phyloP scores from a whole-genome alignment of 352 stramenopile genomes.

The Blastocystis sp. region DNA sequence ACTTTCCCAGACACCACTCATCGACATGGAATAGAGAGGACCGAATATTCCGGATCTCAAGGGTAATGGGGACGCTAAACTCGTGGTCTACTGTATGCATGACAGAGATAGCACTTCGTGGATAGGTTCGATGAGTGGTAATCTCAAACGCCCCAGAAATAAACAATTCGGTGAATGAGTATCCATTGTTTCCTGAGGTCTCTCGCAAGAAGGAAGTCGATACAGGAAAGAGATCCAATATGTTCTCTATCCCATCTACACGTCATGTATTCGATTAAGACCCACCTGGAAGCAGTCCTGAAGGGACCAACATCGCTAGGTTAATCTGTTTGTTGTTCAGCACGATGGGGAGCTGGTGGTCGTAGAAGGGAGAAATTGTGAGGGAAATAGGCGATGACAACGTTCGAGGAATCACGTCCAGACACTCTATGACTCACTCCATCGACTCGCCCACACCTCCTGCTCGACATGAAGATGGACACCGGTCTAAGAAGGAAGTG shows the following conservation, averaged over 20 bases:
- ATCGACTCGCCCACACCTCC: background rate
- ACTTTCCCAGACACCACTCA: conserved; percentile 29
- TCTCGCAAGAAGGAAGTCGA: background rate
- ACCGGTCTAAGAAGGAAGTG: background rate
- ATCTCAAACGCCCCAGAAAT: conserved; percentile 8
- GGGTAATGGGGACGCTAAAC: background rate
- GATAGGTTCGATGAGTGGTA: background rate
- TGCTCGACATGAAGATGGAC: background rate
- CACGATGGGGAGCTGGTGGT: background rate
- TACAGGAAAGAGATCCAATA: background rate
- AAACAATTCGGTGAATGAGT: background rate
- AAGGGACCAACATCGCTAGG: background rate
- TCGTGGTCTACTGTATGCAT: background rate
- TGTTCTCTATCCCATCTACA: background rate
- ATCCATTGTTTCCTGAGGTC: background rate
- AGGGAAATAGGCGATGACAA: background rate
- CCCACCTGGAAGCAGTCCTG: background rate
- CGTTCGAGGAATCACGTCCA: background rate
- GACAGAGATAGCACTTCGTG: background rate
- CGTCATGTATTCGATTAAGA: background rate
- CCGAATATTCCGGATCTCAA: background rate
- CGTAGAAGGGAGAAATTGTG: background rate
- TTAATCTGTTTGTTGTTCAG: background rate
- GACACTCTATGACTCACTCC: background rate
- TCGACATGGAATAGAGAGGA: background rate